Conservation (phyloP, 1,139 yeast species). For the Kodamaea derodonti region DNA sequence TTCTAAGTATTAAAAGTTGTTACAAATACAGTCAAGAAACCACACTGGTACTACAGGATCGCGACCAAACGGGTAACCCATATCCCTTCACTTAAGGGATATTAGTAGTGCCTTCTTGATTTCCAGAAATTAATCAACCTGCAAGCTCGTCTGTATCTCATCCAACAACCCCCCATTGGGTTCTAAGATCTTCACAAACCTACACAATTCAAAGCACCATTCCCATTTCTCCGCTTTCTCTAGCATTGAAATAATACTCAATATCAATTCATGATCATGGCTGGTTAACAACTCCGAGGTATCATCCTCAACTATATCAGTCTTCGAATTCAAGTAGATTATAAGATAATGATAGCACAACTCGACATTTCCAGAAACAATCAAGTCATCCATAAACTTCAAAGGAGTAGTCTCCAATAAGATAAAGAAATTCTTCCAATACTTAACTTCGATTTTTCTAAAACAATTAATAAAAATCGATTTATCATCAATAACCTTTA, state of each 20-base stretch:
- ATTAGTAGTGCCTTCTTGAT: too few relatives aligned
- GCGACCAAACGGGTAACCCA: too few relatives aligned
- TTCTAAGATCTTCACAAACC: constrained; percentile 41
- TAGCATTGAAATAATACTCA: constrained; percentile 33
- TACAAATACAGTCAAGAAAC: too few relatives aligned
- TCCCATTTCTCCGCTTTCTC: constrained; percentile 36
- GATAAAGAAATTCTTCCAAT: constrained; percentile 38
- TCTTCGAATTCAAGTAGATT: constrained; percentile 39
- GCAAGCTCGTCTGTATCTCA: constrained; percentile 1
- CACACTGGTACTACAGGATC: too few relatives aligned
- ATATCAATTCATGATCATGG: constrained; percentile 31
- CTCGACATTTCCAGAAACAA: constrained; percentile 33
- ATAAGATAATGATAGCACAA: constrained; percentile 42
- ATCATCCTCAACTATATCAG: constrained; percentile 19
- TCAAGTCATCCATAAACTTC: constrained; percentile 35
- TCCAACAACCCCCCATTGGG: constrained; percentile 17
- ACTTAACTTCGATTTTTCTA: constrained; percentile 40
- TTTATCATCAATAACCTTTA: constrained; percentile 27
- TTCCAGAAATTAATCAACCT: background rate
- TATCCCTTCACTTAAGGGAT: too few relatives aligned
- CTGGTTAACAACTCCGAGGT: constrained; percentile 16
- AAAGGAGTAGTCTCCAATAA: constrained; percentile 35
- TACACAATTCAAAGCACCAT: constrained; percentile 44
- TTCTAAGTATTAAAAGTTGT: too few relatives aligned
- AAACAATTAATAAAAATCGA: constrained; percentile 40